Conservation (phyloP, 2,329 filamentous ascomycete genomes). For the Verticillium longisporum region DNA sequence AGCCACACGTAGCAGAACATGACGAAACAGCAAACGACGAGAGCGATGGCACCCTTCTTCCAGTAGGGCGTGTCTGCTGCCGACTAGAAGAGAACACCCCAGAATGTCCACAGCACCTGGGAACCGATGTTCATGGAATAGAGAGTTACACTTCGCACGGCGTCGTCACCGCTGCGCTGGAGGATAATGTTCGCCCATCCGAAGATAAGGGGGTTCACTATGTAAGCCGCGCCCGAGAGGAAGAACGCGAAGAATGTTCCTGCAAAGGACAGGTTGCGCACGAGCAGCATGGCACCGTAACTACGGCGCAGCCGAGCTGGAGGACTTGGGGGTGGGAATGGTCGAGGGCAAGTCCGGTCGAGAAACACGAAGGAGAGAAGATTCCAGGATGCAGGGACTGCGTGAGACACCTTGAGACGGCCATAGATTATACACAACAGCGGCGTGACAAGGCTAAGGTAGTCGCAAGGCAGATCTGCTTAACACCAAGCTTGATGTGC, state of each 20-base stretch:
- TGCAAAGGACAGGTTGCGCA: conserved; percentile 19
- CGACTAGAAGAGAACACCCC: conserved; percentile 28
- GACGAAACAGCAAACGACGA: conserved; percentile 17
- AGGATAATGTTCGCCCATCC: conserved; percentile 31
- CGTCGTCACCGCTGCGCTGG: conserved; percentile 27
- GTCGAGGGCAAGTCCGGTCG: no score
- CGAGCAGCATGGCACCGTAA: conserved; percentile 24
- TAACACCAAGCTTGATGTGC: no score
- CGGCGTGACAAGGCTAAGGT: no score
- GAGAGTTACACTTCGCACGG: conserved; percentile 25
- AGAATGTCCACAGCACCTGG: conserved; percentile 28
- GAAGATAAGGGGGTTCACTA: conserved; percentile 31
- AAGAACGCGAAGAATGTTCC: conserved; percentile 23
- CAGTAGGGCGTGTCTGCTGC: conserved; percentile 26
- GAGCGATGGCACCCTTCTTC: conserved; percentile 27
- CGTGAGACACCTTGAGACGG: no score
- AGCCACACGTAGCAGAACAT: conserved; percentile 9
- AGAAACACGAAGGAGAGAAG: no score
- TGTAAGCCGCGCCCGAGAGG: conserved; percentile 29
- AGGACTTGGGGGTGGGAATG: no score
- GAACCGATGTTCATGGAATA: conserved; percentile 30
- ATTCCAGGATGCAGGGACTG: no score
- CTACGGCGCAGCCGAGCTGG: no score
- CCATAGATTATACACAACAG: no score
- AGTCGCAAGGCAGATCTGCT: no score